Base-by-base conservation (phyloP, 805 yeast species). In the Candida anglica region DNA sequence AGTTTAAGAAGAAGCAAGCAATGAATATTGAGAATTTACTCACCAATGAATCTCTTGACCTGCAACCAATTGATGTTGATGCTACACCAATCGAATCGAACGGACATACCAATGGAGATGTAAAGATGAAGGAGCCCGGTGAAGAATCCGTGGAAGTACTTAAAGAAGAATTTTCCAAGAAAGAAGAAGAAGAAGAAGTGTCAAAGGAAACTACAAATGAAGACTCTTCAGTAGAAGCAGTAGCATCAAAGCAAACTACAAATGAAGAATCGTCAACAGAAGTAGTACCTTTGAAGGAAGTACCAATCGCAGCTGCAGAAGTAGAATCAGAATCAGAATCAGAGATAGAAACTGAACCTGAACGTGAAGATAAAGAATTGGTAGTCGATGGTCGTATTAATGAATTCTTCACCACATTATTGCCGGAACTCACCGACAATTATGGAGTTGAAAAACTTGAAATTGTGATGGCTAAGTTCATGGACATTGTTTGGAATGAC, bases 401-500 rank as follows among this genome's bases (percentile, higher is more conserved):
- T 16, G 36, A 33, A 7, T 48, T 61, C 33, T 61, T 66, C 44
- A 38, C 42, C 17, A 41, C 44, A 3, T 33, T 44, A 5, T 39
- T 66, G 32, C 48, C 58, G 7, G 51, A 46, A 16, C 43, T 49
- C n/a, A 63, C 71, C 3, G 53, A 53, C 16, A 49, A 56, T 28
- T 63, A 41, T 38, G 63, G 56, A 18, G 46, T 67, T 15, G 73
- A 66, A 37, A 52, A 44, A 32, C 45, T 66, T 32, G 73, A 67
- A 40, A 49, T 51, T 11, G 51, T 60, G 8, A 81, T 80, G 62
- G 79, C 96, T 3, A 66, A 69, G 28, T 48, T 88, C 31, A 76
- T 85, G 63, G 88, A 82, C 30, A 63, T 79, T 11, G 69, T 85
- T 5, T 91, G 95, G 95, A 58, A 65, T 6, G 76, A 77, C 42